A percentile compares a stretch with the other conserved stretches of the same genome.
These are phyloP conservation scores for Marasmius tenuissimus DNA, from an alignment of 1,284 basidiomycete species.

Conservation along the genomic window DNA sequence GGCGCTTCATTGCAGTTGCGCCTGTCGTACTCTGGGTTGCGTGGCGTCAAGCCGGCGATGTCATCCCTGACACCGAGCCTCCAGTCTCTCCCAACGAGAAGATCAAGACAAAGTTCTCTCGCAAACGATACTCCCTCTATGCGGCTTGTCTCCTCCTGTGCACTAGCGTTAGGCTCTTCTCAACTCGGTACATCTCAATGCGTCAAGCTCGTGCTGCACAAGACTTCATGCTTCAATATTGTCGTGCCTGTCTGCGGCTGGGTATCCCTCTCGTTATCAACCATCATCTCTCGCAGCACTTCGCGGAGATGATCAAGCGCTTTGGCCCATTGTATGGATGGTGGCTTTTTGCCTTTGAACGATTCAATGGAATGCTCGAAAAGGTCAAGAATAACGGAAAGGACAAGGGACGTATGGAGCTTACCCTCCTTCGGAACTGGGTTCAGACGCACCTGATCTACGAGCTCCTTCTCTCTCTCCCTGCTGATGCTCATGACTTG, in stretches of 20 bases:
- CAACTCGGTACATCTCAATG: slow-evolving; percentile 22
- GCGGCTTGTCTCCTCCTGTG: slow-evolving; percentile 19
- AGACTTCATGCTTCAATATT: slow-evolving; percentile 23
- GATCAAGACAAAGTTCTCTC: slow-evolving; percentile 8
- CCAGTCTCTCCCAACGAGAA: slow-evolving; percentile 10
- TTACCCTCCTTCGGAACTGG: slow-evolving; percentile 33
- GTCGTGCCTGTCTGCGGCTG: slow-evolving; percentile 15
- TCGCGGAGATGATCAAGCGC: slow-evolving; percentile 21
- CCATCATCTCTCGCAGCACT: slow-evolving; percentile 32
- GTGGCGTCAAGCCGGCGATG: slow-evolving; percentile 24
- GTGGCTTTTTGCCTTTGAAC: slow-evolving; percentile 37
- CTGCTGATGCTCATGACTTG: slow-evolving; percentile 8
- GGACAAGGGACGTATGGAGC: slow-evolving; percentile 29
- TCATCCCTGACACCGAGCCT: slow-evolving; percentile 20
- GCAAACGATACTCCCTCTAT: slow-evolving; percentile 13
- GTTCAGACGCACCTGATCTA: slow-evolving; percentile 26
- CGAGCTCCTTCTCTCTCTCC: slow-evolving; percentile 24
- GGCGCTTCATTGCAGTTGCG: slow-evolving; percentile 23
- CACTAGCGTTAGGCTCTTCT: slow-evolving; percentile 18
- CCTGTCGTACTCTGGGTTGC: slow-evolving; percentile 28
- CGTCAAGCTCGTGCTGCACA: slow-evolving; percentile 23
- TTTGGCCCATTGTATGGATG: slow-evolving; percentile 35
- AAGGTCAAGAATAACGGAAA: slow-evolving; percentile 33
- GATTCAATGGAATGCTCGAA: slow-evolving; percentile 34
- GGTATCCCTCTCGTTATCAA: slow-evolving; percentile 25